Conservation (phyloP, 768 basidiomycete species). For the Tremella yokohamensis region DNA sequence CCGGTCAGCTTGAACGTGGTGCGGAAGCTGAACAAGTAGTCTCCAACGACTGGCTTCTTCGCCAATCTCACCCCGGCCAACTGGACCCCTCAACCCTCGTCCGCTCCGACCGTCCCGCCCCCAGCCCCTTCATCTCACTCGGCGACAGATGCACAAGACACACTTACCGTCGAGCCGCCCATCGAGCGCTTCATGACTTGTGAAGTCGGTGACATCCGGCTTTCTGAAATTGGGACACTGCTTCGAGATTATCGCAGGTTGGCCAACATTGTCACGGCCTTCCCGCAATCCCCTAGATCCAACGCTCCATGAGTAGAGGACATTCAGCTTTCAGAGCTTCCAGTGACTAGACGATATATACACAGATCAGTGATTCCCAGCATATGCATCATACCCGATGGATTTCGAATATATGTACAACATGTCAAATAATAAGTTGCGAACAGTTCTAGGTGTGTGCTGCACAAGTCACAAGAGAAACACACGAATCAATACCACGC, state of each 20-base stretch:
- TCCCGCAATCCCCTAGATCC: neutral
- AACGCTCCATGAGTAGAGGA: neutral
- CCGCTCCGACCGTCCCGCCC: neutral
- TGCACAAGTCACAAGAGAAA: conserved; percentile 2
- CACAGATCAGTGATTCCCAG: no score
- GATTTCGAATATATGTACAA: no score
- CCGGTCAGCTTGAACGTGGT: neutral
- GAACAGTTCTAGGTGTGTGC: no score
- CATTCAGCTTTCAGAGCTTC: neutral
- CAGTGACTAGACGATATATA: neutral
- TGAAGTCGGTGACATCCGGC: conserved; percentile 66
- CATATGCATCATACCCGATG: no score
- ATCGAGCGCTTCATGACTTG: conserved; percentile 46
- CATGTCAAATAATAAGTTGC: no score
- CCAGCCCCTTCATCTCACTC: neutral
- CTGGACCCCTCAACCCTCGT: conserved; percentile 33
- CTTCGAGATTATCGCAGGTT: conserved; percentile 67
- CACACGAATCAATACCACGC: conserved; percentile 63
- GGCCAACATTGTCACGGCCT: neutral
- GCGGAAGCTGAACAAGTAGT: neutral
- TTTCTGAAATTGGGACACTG: conserved; percentile 76
- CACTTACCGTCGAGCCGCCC: conserved; percentile 49
- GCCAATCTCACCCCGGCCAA: conserved; percentile 18
- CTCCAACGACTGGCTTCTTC: conserved; percentile 23
- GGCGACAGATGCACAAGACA: neutral